Conservation (phyloP, 129 eudicot genomes). For the Pittosporum tobira region DNA sequence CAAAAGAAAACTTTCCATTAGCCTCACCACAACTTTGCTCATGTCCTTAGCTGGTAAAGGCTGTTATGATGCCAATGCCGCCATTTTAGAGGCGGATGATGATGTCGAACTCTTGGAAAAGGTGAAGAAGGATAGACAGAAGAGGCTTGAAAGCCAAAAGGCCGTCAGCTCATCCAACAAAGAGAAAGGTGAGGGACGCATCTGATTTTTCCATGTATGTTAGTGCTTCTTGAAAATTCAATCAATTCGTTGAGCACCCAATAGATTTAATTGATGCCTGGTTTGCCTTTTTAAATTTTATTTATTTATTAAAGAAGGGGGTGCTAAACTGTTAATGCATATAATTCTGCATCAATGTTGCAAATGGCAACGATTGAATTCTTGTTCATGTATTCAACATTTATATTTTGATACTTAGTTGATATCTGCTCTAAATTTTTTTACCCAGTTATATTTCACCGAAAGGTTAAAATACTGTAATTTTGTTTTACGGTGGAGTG, state of each 20-base stretch:
- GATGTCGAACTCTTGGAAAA: conserved; percentile 84
- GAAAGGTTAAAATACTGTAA: too few species aligned
- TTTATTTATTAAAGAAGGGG: too few species aligned
- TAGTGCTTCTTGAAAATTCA: not conserved
- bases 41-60: conserved; percentile 35
- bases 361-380: too few species aligned
- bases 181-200: conserved; percentile 54
- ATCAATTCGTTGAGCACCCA: not conserved
- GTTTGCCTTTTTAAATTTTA: too few species aligned
- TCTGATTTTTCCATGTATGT: conserved; percentile 1
- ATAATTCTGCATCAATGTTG: too few species aligned
- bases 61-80: conserved; percentile 43
- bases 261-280: not conserved
- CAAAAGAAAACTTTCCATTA: conserved; percentile 61
- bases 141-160: conserved; percentile 80
- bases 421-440: too few species aligned
- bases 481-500: too few species aligned
- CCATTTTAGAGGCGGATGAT: conserved; percentile 85
- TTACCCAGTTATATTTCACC: too few species aligned
- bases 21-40: conserved; percentile 44
- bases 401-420: too few species aligned
- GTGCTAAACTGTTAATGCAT: too few species aligned
- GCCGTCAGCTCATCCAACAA: conserved; percentile 55
- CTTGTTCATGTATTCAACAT: too few species aligned
- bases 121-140: conserved; percentile 77